Conservation (phyloP, 2,329 filamentous ascomycete species). For the Alternaria incomplexa region DNA sequence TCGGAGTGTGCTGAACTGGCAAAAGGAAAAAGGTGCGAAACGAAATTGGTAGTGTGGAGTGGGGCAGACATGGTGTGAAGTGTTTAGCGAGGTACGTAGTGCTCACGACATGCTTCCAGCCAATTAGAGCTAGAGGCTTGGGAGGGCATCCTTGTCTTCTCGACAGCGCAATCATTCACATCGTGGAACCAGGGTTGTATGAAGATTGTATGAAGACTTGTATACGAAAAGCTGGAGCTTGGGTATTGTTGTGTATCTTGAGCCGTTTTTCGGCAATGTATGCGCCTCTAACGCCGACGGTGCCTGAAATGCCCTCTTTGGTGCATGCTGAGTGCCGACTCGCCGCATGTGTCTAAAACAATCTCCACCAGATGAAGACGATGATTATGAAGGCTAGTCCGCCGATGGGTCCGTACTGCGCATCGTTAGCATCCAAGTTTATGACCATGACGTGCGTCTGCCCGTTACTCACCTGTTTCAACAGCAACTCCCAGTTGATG, state of each 20-base stretch:
- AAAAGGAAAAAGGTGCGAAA: neutral
- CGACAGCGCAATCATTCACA: neutral
- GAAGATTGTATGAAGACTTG: neutral
- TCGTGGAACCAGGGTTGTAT: neutral
- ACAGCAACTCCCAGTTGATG: conserved; percentile 96
- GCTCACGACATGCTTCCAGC: neutral
- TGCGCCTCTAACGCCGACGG: conserved; percentile 17
- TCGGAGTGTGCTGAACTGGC: neutral
- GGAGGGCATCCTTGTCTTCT: neutral
- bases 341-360: conserved; percentile 66
- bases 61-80: conserved; percentile 6
- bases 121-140: neutral
- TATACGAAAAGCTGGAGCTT: conserved; percentile 9
- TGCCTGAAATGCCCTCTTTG: neutral
- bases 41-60: conserved; percentile 10
- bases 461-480: conserved; percentile 73
- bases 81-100: conserved; percentile 8
- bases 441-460: neutral
- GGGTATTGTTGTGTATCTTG: conserved; percentile 27
- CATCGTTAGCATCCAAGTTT: conserved; percentile 17
- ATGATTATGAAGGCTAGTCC: conserved; percentile 81
- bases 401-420: conserved; percentile 83
- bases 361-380: conserved; percentile 89
- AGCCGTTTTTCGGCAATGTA: neutral
- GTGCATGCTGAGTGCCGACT: neutral